phyloP scores from a whole-genome alignment of 2,329 filamentous ascomycete genomes.

The Fusarium tupiense region DNA sequence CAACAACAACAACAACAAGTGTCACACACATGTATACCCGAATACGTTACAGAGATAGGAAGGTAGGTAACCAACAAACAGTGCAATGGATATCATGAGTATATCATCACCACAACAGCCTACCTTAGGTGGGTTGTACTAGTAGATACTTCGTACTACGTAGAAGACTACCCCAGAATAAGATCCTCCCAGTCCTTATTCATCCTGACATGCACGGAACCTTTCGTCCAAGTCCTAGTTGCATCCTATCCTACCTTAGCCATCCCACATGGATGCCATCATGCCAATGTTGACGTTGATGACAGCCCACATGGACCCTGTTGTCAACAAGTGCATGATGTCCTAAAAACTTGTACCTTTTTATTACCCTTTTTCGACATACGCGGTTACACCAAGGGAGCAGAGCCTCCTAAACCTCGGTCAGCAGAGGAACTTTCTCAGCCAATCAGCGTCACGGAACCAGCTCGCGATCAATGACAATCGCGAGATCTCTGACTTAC shows the following conservation, averaged over 20 bases:
- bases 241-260: background rate
- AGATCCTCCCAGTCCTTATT: background rate
- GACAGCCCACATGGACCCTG: background rate
- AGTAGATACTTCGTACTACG: background rate
- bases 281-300: background rate
- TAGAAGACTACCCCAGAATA: background rate
- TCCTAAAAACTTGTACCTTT: background rate
- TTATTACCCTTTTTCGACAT: background rate
- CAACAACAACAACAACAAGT: background rate
- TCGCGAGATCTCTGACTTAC: background rate
- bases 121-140: background rate
- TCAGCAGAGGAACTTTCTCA: slow-evolving; percentile 43
- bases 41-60: background rate
- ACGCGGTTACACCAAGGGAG: background rate
- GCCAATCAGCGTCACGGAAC: slow-evolving; percentile 39
- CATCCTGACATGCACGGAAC: slow-evolving; percentile 22
- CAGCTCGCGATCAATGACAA: background rate
- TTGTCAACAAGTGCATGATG: background rate
- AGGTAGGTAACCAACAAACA: background rate
- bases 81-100: background rate
- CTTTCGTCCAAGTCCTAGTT: slow-evolving; percentile 8
- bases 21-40: background rate
- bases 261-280: background rate
- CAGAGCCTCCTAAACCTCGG: slow-evolving; percentile 12
- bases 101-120: background rate